phyloP scores from a whole-genome alignment of 2,329 filamentous ascomycete species.

The Gremmenia infestans region DNA sequence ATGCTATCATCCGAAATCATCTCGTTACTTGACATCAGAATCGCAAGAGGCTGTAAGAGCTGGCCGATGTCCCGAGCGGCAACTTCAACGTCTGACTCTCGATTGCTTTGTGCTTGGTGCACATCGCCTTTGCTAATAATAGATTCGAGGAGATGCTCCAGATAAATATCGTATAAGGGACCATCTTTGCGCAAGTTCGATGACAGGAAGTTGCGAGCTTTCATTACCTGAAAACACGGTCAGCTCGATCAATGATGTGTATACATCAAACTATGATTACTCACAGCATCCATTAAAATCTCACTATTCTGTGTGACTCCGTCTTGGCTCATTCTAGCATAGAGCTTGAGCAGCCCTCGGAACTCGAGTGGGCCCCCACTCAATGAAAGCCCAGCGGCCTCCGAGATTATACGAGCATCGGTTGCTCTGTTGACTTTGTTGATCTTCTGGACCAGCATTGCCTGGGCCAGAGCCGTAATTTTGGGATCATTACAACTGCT shows the following conservation, averaged over 20 bases:
- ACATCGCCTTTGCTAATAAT: slow-evolving; percentile 89
- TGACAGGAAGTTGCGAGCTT: slow-evolving; percentile 76
- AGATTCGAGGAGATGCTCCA: slow-evolving; percentile 76
- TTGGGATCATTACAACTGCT: slow-evolving; percentile 78
- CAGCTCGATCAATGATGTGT: background rate
- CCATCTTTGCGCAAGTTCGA: slow-evolving; percentile 62
- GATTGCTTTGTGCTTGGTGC: slow-evolving; percentile 66
- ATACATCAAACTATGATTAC: slow-evolving; percentile 28
- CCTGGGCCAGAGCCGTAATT: slow-evolving; percentile 87
- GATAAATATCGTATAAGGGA: slow-evolving; percentile 75
- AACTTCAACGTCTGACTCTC: slow-evolving; percentile 73
- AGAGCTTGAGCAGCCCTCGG: slow-evolving; percentile 78
- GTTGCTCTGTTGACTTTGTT: slow-evolving; percentile 75
- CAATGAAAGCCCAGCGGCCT: slow-evolving; percentile 72
- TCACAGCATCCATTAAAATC: slow-evolving; percentile 65
- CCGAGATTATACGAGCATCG: slow-evolving; percentile 79
- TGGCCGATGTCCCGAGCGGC: slow-evolving; percentile 84
- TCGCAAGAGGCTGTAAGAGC: slow-evolving; percentile 79
- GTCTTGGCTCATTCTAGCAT: slow-evolving; percentile 68
- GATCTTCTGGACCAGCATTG: slow-evolving; percentile 95
- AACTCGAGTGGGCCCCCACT: slow-evolving; percentile 78
- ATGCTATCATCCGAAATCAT: slow-evolving; percentile 40
- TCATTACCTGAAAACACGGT: slow-evolving; percentile 51
- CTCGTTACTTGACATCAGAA: slow-evolving; percentile 68
- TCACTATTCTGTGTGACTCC: slow-evolving; percentile 65